phyloP scores from a whole-genome alignment of 345 rosid genomes.

The Barbarea vulgaris region DNA sequence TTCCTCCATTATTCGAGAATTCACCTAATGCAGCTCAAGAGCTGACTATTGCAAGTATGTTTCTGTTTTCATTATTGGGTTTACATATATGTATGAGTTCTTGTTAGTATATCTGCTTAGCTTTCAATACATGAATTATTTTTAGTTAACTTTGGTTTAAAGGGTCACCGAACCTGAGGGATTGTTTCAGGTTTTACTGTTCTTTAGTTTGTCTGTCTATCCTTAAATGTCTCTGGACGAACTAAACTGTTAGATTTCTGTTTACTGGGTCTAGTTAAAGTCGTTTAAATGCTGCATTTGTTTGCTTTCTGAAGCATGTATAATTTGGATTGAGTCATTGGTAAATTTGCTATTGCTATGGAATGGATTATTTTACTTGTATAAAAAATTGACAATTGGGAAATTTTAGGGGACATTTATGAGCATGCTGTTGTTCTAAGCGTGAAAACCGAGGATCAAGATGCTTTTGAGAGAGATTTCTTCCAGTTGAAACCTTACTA shows the following conservation, averaged over 20 bases:
- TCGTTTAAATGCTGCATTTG: background rate
- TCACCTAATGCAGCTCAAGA: constrained; percentile 71
- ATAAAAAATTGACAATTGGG: background rate
- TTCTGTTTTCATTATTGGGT: background rate
- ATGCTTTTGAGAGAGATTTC: constrained; percentile 94
- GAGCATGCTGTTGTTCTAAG: constrained; percentile 94
- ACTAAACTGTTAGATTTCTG: background rate
- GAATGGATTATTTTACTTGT: background rate
- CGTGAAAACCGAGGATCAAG: constrained; percentile 90
- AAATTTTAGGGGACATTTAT: constrained; percentile 72
- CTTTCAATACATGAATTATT: background rate
- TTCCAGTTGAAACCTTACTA: constrained; percentile 94
- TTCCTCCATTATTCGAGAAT: constrained; percentile 84
- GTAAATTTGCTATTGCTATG: background rate
- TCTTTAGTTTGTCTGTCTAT: constrained; percentile 4
- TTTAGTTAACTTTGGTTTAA: background rate
- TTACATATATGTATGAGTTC: background rate
- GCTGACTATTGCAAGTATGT: constrained; percentile 75
- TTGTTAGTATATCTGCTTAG: background rate
- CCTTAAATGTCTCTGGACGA: background rate
- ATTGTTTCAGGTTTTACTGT: too few relatives aligned
- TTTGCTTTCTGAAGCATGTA: background rate
- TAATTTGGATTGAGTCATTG: background rate
- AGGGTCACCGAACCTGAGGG: background rate
- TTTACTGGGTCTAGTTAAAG: background rate